Percentiles rank a stretch among this genome's conserved stretches.
Evolutionary conservation across 176 grass and related monocot species (phyloP).

Genomic region (Chrysopogon serrulatus): DNA sequence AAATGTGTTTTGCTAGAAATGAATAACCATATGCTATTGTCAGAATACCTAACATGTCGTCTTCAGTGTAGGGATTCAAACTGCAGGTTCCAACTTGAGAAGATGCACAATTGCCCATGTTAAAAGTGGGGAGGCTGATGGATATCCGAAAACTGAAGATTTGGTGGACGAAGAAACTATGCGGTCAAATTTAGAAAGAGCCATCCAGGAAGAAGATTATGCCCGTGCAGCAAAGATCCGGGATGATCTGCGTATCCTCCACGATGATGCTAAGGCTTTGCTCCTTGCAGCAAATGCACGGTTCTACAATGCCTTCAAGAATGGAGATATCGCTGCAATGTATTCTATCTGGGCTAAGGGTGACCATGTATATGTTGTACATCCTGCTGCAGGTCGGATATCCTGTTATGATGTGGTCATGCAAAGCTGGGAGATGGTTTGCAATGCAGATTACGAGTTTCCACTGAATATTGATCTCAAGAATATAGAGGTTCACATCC

Average conservation of each 20-base stretch:
- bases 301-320: conserved; percentile 74
- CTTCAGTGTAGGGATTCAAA: conserved; percentile 73
- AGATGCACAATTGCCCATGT: conserved; percentile 32
- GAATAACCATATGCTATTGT: neutral
- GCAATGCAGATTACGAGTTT: conserved; percentile 58
- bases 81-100: conserved; percentile 3
- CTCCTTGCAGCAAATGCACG: conserved; percentile 65
- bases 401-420: conserved; percentile 68
- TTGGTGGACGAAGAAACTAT: conserved; percentile 72
- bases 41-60: conserved; percentile 16
- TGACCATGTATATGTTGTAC: conserved; percentile 75
- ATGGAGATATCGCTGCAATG: conserved; percentile 61
- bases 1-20: neutral
- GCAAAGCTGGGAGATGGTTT: conserved; percentile 85
- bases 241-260: conserved; percentile 64
- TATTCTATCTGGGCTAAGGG: conserved; percentile 71
- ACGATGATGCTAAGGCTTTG: conserved; percentile 66
- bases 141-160: conserved; percentile 43
- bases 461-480: conserved; percentile 71
- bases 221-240: conserved; percentile 59
- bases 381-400: conserved; percentile 64
- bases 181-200: conserved; percentile 55
- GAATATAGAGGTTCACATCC: conserved; percentile 61
- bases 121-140: conserved; percentile 71
- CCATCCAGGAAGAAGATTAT: conserved; percentile 92